phyloP scores from a whole-genome alignment of 345 rosid species.

The Lepidium sativum region DNA sequence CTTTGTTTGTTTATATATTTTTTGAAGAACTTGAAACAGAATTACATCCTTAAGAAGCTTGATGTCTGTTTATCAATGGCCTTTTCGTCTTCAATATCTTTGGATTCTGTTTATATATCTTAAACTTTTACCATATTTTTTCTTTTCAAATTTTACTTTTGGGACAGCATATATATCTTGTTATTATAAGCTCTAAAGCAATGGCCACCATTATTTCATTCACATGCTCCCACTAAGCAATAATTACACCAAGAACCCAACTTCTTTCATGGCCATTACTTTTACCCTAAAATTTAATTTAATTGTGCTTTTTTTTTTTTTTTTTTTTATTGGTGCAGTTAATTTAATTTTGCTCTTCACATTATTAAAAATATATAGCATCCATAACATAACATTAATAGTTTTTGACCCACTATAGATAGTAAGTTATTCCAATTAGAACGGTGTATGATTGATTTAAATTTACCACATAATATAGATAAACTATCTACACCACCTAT shows the following conservation, averaged over 20 bases:
- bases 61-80: conserved; percentile 6
- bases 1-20: not conserved
- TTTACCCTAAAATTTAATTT: conserved; percentile 7
- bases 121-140: not conserved
- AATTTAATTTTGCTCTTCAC: conserved; percentile 1
- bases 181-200: conserved; percentile 1
- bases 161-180: not conserved
- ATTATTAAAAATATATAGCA: not conserved
- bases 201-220: conserved; percentile 25
- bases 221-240: conserved; percentile 22
- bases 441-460: no score
- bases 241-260: conserved; percentile 9
- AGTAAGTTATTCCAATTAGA: no score
- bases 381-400: not conserved
- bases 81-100: conserved; percentile 6
- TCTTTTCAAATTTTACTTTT: not conserved
- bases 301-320: no score
- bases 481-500: no score
- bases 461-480: no score
- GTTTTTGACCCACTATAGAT: no score
- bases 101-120: not conserved
- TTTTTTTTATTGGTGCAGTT: no score
- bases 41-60: not conserved
- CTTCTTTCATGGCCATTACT: not conserved
- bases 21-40: conserved; percentile 3